Conservation (phyloP, 208 protist species). For the Wallacemonas sp. region DNA sequence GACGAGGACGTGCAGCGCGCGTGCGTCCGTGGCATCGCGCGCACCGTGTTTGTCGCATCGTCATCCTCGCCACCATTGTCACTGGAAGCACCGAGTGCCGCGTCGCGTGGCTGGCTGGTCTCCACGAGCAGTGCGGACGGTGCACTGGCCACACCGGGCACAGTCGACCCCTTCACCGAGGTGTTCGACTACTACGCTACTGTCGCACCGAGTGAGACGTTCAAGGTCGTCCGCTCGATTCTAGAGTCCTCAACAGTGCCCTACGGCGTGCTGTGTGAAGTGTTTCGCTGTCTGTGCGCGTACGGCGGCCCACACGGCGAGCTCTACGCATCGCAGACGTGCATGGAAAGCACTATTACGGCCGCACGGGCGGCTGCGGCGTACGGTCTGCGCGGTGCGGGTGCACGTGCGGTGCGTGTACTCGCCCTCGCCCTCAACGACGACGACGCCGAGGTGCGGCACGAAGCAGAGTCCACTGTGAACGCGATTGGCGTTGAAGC, state of each 20-base stretch:
- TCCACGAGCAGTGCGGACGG: too few species aligned
- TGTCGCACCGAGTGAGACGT: constrained; percentile 46
- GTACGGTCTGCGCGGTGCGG: constrained; percentile 65
- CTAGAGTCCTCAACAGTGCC: constrained; percentile 46
- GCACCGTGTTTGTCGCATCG: constrained; percentile 23
- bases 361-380: constrained; percentile 43
- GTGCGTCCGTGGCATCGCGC: constrained; percentile 50
- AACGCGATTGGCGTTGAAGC: constrained; percentile 30
- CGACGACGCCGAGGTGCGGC: constrained; percentile 43
- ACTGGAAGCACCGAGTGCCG: too few species aligned
- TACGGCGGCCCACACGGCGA: constrained; percentile 65
- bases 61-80: too few species aligned
- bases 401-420: constrained; percentile 51
- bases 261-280: constrained; percentile 46
- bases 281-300: constrained; percentile 59
- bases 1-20: constrained; percentile 57
- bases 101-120: too few species aligned
- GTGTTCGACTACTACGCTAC: constrained; percentile 40
- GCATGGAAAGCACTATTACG: constrained; percentile 38
- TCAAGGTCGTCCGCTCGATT: constrained; percentile 45
- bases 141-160: too few species aligned
- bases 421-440: constrained; percentile 69
- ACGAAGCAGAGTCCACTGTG: constrained; percentile 60
- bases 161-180: constrained; percentile 19
- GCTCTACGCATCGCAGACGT: constrained; percentile 55